Evolutionary conservation across 73 alveolate species (phyloP).

Genomic region (Urostyla sp.): DNA sequence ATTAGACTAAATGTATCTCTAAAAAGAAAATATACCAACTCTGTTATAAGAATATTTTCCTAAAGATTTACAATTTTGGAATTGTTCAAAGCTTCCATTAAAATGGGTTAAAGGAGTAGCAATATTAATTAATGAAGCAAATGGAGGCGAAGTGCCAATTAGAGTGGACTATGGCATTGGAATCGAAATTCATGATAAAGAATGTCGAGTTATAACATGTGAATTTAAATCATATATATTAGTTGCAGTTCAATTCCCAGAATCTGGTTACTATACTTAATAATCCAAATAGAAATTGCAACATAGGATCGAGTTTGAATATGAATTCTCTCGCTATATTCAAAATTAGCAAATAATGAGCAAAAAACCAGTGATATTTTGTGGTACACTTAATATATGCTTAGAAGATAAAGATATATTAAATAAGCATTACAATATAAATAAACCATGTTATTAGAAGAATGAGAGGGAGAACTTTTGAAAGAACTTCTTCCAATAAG

Average conservation of each 20-base stretch:
- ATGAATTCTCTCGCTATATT: too few relatives aligned
- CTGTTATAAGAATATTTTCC: conserved; percentile 58
- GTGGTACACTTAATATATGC: too few relatives aligned
- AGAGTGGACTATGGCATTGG: conserved; percentile 66
- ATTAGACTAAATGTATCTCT: conserved; percentile 69
- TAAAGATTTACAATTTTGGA: conserved; percentile 61
- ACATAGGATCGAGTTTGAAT: too few relatives aligned
- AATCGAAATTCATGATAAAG: conserved; percentile 72
- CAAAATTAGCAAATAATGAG: too few relatives aligned
- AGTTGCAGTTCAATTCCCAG: conserved; percentile 72
- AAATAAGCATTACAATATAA: too few relatives aligned
- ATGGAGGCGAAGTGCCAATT: conserved; percentile 71
- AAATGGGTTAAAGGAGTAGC: conserved; percentile 81
- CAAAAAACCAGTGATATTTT: too few relatives aligned
- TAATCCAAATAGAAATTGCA: too few relatives aligned
- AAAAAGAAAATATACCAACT: conserved; percentile 21
- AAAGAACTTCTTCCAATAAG: too few relatives aligned
- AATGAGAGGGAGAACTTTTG: too few relatives aligned
- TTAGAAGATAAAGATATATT: too few relatives aligned
- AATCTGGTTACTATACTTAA: too few relatives aligned
- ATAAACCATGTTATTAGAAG: too few relatives aligned
- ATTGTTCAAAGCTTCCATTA: conserved; percentile 43
- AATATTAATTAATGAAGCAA: conserved; percentile 61
- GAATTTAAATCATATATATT: conserved; percentile 72
- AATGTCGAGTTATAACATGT: conserved; percentile 74